Evolutionary conservation across 306 rosid genomes (phyloP).

Genomic region (Prunus fruticosa): DNA sequence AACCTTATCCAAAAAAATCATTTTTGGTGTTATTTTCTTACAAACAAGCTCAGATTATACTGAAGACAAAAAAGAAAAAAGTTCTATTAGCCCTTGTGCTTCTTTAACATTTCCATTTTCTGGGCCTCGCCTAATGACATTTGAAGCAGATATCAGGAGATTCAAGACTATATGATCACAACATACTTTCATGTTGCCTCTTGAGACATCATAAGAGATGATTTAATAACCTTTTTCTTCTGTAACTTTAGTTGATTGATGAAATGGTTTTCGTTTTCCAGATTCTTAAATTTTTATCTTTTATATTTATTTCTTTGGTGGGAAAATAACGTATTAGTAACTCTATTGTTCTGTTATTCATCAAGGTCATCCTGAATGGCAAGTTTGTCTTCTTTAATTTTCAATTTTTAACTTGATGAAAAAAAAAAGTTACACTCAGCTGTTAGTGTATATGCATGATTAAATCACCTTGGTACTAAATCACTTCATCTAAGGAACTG

Average conservation of each 20-base stretch:
- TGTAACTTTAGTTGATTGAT: not conserved
- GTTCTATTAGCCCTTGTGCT: not conserved
- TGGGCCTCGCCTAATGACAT: not conserved
- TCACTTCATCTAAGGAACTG: slow-evolving; percentile 16
- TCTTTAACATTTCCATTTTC: not conserved
- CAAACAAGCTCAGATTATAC: not conserved
- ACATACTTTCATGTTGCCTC: not conserved
- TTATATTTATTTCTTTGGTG: not conserved
- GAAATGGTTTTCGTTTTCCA: not conserved
- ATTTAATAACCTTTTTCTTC: not conserved
- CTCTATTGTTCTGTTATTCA: not conserved
- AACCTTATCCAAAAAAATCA: not conserved
- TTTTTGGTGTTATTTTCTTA: not conserved
- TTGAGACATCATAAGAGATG: not conserved
- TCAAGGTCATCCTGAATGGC: not conserved
- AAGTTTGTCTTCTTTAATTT: not conserved
- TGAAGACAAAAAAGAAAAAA: not conserved
- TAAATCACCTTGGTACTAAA: slow-evolving; percentile 1
- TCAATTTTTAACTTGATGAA: not conserved
- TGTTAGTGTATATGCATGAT: not conserved
- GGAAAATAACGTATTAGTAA: not conserved
- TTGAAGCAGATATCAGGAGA: not conserved
- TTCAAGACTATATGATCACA: not conserved
- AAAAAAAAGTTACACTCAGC: not conserved
- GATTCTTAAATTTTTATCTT: not conserved